Percentiles rank a stretch among this genome's conserved stretches.
phyloP scores from a whole-genome alignment of 139 green algal genomes.

The Limnomonas spitsbergensis region DNA sequence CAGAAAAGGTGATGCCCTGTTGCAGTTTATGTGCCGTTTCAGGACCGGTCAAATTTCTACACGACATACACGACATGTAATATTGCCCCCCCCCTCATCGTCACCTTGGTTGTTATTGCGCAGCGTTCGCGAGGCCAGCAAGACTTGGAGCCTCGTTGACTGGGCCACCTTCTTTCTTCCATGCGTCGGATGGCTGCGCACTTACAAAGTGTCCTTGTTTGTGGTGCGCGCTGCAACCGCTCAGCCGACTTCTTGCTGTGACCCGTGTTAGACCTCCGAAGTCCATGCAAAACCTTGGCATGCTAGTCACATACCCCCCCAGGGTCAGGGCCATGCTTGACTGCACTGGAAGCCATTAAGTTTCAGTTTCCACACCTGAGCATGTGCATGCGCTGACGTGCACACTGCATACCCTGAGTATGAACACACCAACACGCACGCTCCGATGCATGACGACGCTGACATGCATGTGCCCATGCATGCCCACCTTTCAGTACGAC shows the following conservation, averaged over 20 bases:
- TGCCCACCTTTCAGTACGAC: conserved; percentile 36
- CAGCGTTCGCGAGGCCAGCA: not conserved
- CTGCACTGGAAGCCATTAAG: not conserved
- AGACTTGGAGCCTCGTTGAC: conserved; percentile 7
- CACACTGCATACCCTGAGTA: not conserved
- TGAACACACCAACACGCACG: not conserved
- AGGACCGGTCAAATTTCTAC: not conserved
- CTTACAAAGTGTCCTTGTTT: conserved; percentile 9
- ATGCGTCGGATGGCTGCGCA: conserved; percentile 12
- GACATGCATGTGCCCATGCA: no score
- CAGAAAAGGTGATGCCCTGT: not conserved
- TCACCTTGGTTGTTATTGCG: no score
- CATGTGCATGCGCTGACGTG: not conserved
- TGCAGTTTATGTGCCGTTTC: not conserved
- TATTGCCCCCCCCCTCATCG: no score
- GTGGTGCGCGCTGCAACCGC: not conserved
- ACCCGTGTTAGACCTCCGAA: no score
- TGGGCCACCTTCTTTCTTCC: conserved; percentile 15
- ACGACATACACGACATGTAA: no score
- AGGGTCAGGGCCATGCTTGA: not conserved
- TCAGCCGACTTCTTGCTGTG: no score
- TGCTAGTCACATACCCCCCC: not conserved
- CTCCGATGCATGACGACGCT: not conserved
- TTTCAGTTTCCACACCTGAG: not conserved
- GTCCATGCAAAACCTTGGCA: no score